A percentile compares a stretch with the other conserved stretches of the same genome.
Conservation (phyloP, 139 green algal genomes). For the Auxenochlorella pyrenoidosa region DNA sequence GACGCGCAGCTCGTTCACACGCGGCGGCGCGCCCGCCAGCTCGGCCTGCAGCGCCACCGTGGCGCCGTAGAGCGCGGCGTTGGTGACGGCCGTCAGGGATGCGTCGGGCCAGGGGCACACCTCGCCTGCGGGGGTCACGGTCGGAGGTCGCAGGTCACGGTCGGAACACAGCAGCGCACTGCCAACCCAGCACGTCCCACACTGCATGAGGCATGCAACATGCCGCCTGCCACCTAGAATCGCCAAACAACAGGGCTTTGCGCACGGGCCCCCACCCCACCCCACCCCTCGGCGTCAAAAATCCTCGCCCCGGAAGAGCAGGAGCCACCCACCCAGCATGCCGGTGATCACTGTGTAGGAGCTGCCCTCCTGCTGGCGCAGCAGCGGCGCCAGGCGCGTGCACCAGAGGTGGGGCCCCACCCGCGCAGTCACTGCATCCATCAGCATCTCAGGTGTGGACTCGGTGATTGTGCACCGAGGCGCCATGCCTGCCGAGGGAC, state of each 20-base stretch:
- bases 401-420: not conserved
- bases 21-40: not conserved
- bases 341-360: not conserved
- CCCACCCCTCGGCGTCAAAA: too few species aligned
- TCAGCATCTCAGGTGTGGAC: not conserved
- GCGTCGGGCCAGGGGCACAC: not conserved
- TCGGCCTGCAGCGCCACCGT: not conserved
- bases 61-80: not conserved
- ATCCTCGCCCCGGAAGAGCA: too few species aligned
- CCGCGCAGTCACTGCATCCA: not conserved
- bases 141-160: too few species aligned
- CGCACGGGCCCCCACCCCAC: not conserved
- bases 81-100: not conserved
- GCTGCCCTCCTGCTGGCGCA: not conserved
- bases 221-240: too few species aligned
- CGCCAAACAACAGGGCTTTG: too few species aligned
- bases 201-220: too few species aligned
- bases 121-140: not conserved
- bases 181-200: too few species aligned
- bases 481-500: not conserved
- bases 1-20: constrained; percentile 3
- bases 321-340: not conserved
- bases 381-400: not conserved
- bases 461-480: not conserved
- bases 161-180: too few species aligned